These are phyloP conservation scores for Mucor piriformis DNA, from an alignment of 371 early-diverging fungal genomes.

Conservation along the genomic window DNA sequence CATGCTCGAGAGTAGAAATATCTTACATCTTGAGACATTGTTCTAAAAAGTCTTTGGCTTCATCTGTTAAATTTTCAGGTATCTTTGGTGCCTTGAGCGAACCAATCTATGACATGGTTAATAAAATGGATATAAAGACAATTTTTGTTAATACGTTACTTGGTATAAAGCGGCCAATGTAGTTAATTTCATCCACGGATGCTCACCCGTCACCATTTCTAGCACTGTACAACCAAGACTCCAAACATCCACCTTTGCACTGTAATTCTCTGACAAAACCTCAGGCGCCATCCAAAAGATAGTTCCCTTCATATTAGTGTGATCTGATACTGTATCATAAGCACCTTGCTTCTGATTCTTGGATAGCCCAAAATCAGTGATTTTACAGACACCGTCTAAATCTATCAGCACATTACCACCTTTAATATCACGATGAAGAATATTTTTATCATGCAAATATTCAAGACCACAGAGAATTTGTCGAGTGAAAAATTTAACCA, in stretches of 20 bases:
- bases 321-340: slow-evolving; percentile 19
- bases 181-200: slow-evolving; percentile 87
- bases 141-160: no score
- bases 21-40: slow-evolving; percentile 66
- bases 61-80: slow-evolving; percentile 64
- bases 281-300: slow-evolving; percentile 94
- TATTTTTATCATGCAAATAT: slow-evolving; percentile 91
- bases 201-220: slow-evolving; percentile 94
- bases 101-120: slow-evolving; percentile 49
- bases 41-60: slow-evolving; percentile 74
- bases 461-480: slow-evolving; percentile 91
- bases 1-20: background rate
- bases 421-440: slow-evolving; percentile 96
- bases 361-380: slow-evolving; percentile 97
- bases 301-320: slow-evolving; percentile 27
- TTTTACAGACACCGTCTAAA: slow-evolving; percentile 84
- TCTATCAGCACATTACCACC: slow-evolving; percentile 90
- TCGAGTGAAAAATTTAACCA: slow-evolving; percentile 76
- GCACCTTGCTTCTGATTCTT: slow-evolving; percentile 54
- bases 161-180: slow-evolving; percentile 88
- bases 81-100: slow-evolving; percentile 73
- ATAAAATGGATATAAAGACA: background rate
- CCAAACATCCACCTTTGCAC: slow-evolving; percentile 88
- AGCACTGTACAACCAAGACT: slow-evolving; percentile 90
- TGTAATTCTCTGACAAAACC: slow-evolving; percentile 78